Percentiles rank a stretch among this genome's conserved stretches.
phyloP scores from a whole-genome alignment of 345 rosid genomes.

The Xanthoceras sorbifolium region DNA sequence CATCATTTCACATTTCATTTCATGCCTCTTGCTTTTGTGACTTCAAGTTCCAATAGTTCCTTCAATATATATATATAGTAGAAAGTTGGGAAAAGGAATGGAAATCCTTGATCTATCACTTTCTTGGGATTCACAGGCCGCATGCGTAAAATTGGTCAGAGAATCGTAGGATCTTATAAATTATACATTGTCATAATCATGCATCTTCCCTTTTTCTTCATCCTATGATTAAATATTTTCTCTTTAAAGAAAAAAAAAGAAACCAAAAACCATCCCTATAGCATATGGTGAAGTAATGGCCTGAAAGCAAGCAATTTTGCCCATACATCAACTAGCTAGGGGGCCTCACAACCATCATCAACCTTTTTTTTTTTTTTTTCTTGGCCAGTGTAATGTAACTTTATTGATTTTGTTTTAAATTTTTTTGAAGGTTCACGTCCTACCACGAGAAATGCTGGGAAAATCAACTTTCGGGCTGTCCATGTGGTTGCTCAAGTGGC shows the following conservation, averaged over 20 bases:
- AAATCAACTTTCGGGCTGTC: constrained; percentile 91
- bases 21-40: constrained; percentile 13
- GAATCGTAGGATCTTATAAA: constrained; percentile 22
- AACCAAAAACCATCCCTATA: background rate
- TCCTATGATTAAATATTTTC: background rate
- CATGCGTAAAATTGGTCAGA: constrained; percentile 44
- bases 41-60: constrained; percentile 45
- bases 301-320: constrained; percentile 24
- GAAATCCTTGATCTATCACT: constrained; percentile 34
- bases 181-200: constrained; percentile 28
- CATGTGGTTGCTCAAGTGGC: constrained; percentile 90
- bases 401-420: background rate
- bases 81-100: background rate
- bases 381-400: background rate
- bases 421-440: constrained; percentile 82
- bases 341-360: background rate
- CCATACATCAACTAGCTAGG: constrained; percentile 8
- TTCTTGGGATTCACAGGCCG: constrained; percentile 59
- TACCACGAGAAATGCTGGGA: constrained; percentile 95
- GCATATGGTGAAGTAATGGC: constrained; percentile 23
- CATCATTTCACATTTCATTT: background rate
- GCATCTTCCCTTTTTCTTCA: constrained; percentile 6
- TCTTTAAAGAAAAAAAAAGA: constrained; percentile 5
- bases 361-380: constrained; percentile 13
- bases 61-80: background rate